Conservation (phyloP, 2,329 filamentous ascomycete species). For the Claviceps digitariae region DNA sequence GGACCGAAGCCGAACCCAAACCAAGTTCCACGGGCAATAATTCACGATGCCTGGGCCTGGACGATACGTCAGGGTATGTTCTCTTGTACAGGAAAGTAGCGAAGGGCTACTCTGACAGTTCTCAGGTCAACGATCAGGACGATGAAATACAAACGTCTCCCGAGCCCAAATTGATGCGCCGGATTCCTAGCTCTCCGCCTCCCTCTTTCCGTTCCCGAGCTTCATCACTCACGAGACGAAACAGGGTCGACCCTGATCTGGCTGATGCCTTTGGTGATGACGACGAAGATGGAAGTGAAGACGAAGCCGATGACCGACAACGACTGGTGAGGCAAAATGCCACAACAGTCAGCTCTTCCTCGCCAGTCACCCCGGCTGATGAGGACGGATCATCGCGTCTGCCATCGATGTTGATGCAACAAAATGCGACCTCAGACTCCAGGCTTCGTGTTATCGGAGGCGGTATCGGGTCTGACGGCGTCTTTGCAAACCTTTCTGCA, state of each 20-base stretch:
- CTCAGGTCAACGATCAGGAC: conserved; percentile 44
- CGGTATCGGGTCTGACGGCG: conserved; percentile 75
- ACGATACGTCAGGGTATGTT: conserved; percentile 41
- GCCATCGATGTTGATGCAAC: conserved; percentile 12
- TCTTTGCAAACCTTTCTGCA: conserved; percentile 89
- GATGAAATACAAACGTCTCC: conserved; percentile 17
- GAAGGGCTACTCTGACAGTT: not conserved
- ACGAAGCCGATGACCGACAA: conserved; percentile 67
- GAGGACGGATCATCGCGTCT: not conserved
- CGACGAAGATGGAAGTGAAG: conserved; percentile 62
- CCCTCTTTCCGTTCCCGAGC: conserved; percentile 83
- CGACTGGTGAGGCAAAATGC: conserved; percentile 63
- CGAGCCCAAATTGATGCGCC: conserved; percentile 18
- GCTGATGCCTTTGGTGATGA: conserved; percentile 91
- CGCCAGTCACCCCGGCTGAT: conserved; percentile 2
- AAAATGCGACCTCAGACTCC: conserved; percentile 20
- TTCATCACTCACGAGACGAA: conserved; percentile 38
- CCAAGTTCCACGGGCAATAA: too few species aligned
- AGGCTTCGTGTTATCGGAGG: conserved; percentile 49
- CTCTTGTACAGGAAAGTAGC: not conserved
- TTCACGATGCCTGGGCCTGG: conserved; percentile 32
- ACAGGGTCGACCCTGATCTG: conserved; percentile 59
- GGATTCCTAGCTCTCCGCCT: conserved; percentile 46
- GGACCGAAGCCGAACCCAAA: not conserved
- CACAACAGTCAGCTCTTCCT: conserved; percentile 12